phyloP scores from a whole-genome alignment of 306 rosid species.

The Canavalia ensiformis region DNA sequence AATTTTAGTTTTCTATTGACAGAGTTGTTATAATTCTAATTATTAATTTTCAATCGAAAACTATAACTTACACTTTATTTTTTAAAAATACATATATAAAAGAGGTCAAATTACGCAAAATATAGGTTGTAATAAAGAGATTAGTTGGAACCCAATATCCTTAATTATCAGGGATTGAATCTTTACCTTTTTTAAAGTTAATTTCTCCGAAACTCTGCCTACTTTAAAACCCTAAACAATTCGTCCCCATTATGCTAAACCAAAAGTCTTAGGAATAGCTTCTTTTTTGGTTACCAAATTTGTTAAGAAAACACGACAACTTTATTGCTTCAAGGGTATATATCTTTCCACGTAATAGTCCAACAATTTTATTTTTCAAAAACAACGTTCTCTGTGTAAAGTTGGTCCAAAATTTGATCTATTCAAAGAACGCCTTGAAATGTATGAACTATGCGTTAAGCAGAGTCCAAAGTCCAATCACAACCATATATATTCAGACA shows the following conservation, averaged over 20 bases:
- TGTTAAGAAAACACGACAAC: background rate
- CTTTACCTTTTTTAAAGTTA: background rate
- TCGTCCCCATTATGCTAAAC: background rate
- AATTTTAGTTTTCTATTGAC: too few species aligned
- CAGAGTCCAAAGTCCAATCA: background rate
- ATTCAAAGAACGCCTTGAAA: constrained; percentile 9
- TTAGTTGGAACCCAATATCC: background rate
- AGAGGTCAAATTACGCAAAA: too few species aligned
- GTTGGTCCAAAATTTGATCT: constrained; percentile 34
- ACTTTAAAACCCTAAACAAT: background rate
- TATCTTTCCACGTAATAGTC: background rate
- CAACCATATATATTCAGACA: background rate
- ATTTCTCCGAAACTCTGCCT: background rate
- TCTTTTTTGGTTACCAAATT: background rate
- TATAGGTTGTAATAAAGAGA: background rate
- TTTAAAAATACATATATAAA: too few species aligned
- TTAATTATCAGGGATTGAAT: background rate
- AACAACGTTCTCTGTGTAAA: background rate
- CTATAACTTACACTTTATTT: too few species aligned
- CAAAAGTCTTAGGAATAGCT: background rate
- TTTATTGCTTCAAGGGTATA: background rate
- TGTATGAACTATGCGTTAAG: background rate
- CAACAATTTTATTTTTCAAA: background rate
- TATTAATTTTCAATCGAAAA: too few species aligned
- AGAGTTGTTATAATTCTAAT: too few species aligned